Conservation (phyloP, 495 filamentous ascomycete species). For the Neurospora cerealis region DNA sequence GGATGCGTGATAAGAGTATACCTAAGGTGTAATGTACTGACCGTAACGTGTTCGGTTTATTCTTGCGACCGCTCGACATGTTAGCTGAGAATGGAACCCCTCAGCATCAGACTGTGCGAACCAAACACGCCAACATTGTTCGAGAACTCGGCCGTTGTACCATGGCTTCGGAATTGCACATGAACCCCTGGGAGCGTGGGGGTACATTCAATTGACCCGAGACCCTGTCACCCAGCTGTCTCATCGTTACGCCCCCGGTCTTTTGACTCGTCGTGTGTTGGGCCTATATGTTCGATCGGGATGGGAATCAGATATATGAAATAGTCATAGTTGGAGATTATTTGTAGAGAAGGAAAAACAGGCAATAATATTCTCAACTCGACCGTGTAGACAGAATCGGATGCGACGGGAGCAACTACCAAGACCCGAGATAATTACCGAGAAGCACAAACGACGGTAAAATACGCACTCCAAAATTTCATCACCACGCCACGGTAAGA, state of each 20-base stretch:
- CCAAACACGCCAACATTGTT: not conserved
- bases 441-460: not conserved
- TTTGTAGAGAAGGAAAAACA: too few relatives aligned
- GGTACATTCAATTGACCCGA: not conserved
- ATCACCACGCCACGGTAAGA: not conserved
- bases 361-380: not conserved
- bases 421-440: not conserved
- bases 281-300: not conserved
- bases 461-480: not conserved
- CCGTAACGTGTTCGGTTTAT: too few relatives aligned
- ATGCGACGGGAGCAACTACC: not conserved
- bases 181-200: not conserved
- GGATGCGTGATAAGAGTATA: too few relatives aligned
- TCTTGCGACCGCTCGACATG: not conserved
- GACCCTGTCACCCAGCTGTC: not conserved
- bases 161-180: not conserved
- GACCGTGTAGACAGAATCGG: not conserved
- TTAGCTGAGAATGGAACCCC: not conserved
- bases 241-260: not conserved
- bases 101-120: not conserved
- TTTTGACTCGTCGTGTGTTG: not conserved
- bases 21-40: too few relatives aligned
- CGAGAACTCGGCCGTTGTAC: not conserved
- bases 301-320: too few relatives aligned
- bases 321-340: too few relatives aligned